phyloP scores from a whole-genome alignment of 371 early-diverging fungal species.

The Circinella umbellata region DNA sequence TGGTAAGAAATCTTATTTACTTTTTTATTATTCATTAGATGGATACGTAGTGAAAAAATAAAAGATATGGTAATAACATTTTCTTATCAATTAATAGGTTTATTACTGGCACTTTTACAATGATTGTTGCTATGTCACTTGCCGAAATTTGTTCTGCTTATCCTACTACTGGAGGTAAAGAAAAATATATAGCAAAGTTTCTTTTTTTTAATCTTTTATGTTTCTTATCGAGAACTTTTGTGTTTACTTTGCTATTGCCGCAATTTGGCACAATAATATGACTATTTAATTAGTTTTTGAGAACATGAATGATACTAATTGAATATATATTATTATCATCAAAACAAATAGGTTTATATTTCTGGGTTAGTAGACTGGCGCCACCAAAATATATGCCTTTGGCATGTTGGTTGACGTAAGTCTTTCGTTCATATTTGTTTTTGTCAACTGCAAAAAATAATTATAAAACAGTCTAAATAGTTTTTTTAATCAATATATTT shows the following conservation, averaged over 20 bases:
- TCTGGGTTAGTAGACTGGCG: conserved; percentile 63
- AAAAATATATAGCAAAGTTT: no score
- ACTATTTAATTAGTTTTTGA: not conserved
- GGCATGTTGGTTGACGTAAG: conserved; percentile 64
- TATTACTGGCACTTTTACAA: conserved; percentile 58
- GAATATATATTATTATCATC: no score
- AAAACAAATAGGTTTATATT: conserved; percentile 53
- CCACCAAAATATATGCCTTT: conserved; percentile 63
- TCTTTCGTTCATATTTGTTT: not conserved
- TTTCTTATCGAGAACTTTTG: no score
- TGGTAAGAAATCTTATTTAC: conserved; percentile 30
- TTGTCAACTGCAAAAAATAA: no score
- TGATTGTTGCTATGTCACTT: conserved; percentile 67
- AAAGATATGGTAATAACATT: not conserved
- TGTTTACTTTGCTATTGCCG: no score
- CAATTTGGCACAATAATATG: not conserved
- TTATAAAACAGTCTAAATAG: not conserved
- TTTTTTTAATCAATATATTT: not conserved
- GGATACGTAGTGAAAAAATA: no score
- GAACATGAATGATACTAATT: no score
- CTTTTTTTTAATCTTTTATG: no score
- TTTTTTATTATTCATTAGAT: no score
- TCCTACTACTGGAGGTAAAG: conserved; percentile 69
- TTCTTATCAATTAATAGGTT: conserved; percentile 30
- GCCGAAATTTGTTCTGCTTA: conserved; percentile 79